Evolutionary conservation across 2,329 filamentous ascomycete genomes (phyloP).

Genomic region (Microsporum canis): DNA sequence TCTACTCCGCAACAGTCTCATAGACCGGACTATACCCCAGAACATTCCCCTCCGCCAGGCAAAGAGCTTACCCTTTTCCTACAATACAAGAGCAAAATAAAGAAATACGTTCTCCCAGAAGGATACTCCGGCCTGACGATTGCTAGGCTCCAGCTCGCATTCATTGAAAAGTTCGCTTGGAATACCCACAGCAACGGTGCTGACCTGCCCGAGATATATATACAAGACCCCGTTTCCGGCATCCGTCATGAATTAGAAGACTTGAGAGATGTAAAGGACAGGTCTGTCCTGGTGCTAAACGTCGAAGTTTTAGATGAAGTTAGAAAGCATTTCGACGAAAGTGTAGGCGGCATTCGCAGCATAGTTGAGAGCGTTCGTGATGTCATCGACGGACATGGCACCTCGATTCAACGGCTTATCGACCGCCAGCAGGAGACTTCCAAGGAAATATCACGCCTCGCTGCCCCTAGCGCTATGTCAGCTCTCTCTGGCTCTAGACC

Average conservation of each 20-base stretch:
- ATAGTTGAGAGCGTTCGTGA: conserved; percentile 80
- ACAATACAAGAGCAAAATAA: conserved; percentile 94
- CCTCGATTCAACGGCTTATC: conserved; percentile 72
- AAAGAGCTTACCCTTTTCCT: conserved; percentile 90
- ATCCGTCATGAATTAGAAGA: conserved; percentile 97
- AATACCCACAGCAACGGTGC: conserved; percentile 89
- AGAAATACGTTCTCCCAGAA: conserved; percentile 83
- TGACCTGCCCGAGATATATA: conserved; percentile 93
- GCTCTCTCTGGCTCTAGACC: not conserved
- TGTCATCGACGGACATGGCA: conserved; percentile 70
- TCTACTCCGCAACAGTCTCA: conserved; percentile 9
- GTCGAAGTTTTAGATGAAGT: conserved; percentile 90
- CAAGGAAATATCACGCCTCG: conserved; percentile 66
- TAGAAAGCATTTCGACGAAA: conserved; percentile 90
- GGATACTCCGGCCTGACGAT: conserved; percentile 76
- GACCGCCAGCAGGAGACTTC: conserved; percentile 82
- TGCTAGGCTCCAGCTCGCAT: conserved; percentile 80
- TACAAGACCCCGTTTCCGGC: conserved; percentile 89
- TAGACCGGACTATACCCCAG: conserved; percentile 38
- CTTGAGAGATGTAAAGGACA: conserved; percentile 81
- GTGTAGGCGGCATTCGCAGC: conserved; percentile 64
- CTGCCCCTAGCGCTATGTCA: conserved; percentile 26
- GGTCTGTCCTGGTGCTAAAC: conserved; percentile 88
- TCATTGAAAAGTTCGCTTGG: conserved; percentile 99
- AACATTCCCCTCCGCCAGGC: conserved; percentile 53